Conservation (phyloP, 2,329 filamentous ascomycete species). For the Colletotrichum echinochloae region DNA sequence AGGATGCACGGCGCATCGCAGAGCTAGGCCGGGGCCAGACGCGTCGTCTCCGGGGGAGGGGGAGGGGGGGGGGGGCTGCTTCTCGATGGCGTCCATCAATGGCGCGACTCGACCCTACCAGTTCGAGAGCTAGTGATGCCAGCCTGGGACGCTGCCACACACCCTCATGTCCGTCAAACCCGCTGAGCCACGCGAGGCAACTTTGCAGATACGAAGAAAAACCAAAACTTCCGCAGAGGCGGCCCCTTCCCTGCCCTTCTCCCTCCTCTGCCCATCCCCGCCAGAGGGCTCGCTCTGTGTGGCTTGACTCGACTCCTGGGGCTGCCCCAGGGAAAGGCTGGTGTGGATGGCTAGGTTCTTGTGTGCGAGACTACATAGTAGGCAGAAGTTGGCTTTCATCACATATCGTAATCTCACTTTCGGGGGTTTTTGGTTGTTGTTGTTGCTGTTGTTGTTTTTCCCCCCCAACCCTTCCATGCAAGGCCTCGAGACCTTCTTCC, state of each 20-base stretch:
- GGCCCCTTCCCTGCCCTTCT: background rate
- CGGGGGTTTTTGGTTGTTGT: background rate
- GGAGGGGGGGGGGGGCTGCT: background rate
- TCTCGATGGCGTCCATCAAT: background rate
- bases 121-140: background rate
- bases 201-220: slow-evolving; percentile 33
- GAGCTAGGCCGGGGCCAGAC: slow-evolving; percentile 4
- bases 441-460: too few relatives aligned
- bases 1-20: background rate
- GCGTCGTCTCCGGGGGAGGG: slow-evolving; percentile 1
- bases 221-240: background rate
- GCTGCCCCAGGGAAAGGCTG: slow-evolving; percentile 4
- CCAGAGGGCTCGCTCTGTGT: slow-evolving; percentile 1
- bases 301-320: background rate
- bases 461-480: background rate
- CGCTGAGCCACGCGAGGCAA: slow-evolving; percentile 21
- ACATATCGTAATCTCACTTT: slow-evolving; percentile 18
- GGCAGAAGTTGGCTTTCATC: background rate
- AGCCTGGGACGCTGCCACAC: background rate
- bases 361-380: background rate
- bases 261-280: too few relatives aligned
- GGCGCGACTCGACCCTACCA: background rate
- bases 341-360: background rate
- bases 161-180: slow-evolving; percentile 8
- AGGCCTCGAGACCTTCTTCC: background rate